Percentiles rank a stretch among this genome's conserved stretches.
Conservation (phyloP, 495 filamentous ascomycete genomes). For the Paragyromitra xinjiangensis region DNA sequence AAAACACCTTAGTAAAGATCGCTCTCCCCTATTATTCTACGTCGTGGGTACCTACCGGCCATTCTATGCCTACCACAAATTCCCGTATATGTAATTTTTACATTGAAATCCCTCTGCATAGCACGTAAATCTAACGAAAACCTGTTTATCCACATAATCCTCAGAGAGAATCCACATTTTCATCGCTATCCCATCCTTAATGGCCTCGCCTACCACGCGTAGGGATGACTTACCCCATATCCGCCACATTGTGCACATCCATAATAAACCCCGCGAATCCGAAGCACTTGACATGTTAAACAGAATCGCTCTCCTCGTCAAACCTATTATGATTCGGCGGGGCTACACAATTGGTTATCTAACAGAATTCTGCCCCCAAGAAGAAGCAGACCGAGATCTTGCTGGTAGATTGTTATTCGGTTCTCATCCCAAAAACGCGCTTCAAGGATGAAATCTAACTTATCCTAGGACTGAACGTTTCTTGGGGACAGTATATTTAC, state of each 20-base stretch:
- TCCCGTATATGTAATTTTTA: not conserved
- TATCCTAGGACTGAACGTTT: slow-evolving; percentile 1
- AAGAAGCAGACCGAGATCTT: not conserved
- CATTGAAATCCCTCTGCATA: not conserved
- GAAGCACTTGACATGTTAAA: not conserved
- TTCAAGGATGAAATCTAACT: not conserved
- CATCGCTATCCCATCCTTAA: not conserved
- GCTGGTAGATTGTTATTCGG: not conserved
- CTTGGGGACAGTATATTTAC: not conserved
- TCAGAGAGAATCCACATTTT: not conserved
- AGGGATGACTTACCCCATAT: not conserved
- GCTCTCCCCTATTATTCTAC: not conserved
- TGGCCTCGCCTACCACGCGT: not conserved
- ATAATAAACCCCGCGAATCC: not conserved
- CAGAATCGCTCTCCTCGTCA: not conserved
- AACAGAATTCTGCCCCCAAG: slow-evolving; percentile 6
- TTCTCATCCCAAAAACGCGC: not conserved
- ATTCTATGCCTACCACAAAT: not conserved
- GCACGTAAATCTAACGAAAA: not conserved
- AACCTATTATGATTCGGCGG: not conserved
- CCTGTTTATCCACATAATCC: not conserved
- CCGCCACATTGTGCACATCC: not conserved
- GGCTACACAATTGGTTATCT: not conserved
- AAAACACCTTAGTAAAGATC: not conserved
- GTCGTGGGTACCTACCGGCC: not conserved